phyloP scores from a whole-genome alignment of 2,329 filamentous ascomycete species.

The Myriosclerotinia curreyana region DNA sequence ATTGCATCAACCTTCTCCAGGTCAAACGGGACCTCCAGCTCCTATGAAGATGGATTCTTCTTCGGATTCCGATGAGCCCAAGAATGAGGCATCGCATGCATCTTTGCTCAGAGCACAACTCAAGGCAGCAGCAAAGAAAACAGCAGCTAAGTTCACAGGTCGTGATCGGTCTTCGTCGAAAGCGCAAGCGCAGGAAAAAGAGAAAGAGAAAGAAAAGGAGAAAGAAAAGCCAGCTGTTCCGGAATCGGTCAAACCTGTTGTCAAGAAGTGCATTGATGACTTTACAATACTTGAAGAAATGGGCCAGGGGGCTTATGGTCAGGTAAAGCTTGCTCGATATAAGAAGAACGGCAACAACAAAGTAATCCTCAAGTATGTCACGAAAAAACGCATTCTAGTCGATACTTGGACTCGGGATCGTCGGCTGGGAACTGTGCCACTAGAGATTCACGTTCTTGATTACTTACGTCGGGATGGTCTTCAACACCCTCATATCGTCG shows the following conservation, averaged over 20 bases:
- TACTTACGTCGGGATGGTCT: constrained; percentile 76
- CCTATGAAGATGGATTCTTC: constrained; percentile 54
- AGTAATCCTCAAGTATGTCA: constrained; percentile 96
- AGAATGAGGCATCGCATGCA: constrained; percentile 42
- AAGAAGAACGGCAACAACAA: constrained; percentile 73
- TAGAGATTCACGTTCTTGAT: constrained; percentile 96
- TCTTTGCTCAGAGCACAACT: constrained; percentile 55
- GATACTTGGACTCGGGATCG: constrained; percentile 98
- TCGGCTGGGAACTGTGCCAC: constrained; percentile 84
- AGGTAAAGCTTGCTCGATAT: constrained; percentile 90
- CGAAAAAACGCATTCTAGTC: constrained; percentile 91
- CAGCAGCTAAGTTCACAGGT: constrained; percentile 53
- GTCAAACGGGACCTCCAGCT: constrained; percentile 61
- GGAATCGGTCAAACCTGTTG: constrained; percentile 40
- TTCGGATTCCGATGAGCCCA: constrained; percentile 48
- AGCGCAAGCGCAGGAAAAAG: constrained; percentile 22
- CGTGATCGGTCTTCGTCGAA: constrained; percentile 38
- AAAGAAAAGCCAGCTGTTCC: constrained; percentile 39
- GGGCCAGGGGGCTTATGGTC: constrained; percentile 96
- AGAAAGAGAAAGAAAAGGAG: constrained; percentile 40
- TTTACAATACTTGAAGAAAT: constrained; percentile 95
- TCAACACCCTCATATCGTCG: constrained; percentile 66
- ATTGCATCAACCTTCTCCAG: constrained; percentile 73
- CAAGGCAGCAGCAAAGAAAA: constrained; percentile 54
- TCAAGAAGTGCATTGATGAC: constrained; percentile 84